Evolutionary conservation across 495 filamentous ascomycete species (phyloP), one percentile per base, ranked within the genome.

Genomic region (Podospora didyma): DNA sequence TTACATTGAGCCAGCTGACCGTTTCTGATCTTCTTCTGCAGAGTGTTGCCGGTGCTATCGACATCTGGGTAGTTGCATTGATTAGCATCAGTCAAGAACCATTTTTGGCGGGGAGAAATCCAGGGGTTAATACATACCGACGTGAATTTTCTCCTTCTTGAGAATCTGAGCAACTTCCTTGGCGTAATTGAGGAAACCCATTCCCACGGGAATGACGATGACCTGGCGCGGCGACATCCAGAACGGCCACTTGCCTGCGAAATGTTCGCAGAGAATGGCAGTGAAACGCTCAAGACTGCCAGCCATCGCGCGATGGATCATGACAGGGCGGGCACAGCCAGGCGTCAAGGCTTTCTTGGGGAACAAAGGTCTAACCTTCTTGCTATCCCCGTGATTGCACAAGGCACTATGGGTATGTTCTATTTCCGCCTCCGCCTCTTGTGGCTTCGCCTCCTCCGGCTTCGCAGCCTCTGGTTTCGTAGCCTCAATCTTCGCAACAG

Each of bases 191-290:
- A 90, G 87, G 58, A 86, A 83, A 31, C 82, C 81, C 19, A 87
- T 88, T 80, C 92, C 92, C 58, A 98, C 92, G 2, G 94, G 95
- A 7, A 97, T 86, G 53, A 97, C 84, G 58, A 97, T 75, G 47
- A 97, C 82, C 75, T 98, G 94, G 19, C 93, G 86, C 23, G 94
- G 94, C 60, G 86, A 92, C 56, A 98, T 73, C 94, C 94, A 98
- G 81, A 97, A 96, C 0, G 94, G 94, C 93, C 93, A 97, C 74
- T 96, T 96, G 60, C 94, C 94, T 41, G 79, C 94, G 66, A 96
- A 98, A 70, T 97, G 94, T 75, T 98, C 94, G 22, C 80, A 91
- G 54, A 97, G 75, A 60, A 98, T 96, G 53, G 87, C 94, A 56
- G 95, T 87, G 76, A 98, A 96, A 45, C 94, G 88, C 76, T 98